Percentiles rank a stretch among this genome's conserved stretches.
phyloP scores from a whole-genome alignment of 495 filamentous ascomycete genomes.

The Xylaria castorea region DNA sequence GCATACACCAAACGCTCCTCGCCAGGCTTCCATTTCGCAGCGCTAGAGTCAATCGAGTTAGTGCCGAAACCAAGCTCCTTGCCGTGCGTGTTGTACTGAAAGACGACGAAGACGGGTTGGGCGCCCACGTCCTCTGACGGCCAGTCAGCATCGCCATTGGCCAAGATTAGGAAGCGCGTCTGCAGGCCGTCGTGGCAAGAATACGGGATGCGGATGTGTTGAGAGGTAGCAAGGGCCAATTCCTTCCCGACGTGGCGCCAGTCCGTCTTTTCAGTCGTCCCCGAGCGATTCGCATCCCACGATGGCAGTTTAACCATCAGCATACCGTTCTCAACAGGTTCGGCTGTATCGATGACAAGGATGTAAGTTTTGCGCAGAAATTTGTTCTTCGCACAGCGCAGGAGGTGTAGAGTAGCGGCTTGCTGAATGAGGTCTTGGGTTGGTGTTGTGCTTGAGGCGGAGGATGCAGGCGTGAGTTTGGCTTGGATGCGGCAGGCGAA shows the following conservation, averaged over 20 bases:
- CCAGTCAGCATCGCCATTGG: slow-evolving; percentile 30
- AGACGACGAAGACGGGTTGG: slow-evolving; percentile 31
- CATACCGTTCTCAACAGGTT: slow-evolving; percentile 30
- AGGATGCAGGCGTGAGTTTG: slow-evolving; percentile 29
- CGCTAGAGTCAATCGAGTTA: background rate
- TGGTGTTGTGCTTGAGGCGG: slow-evolving; percentile 10
- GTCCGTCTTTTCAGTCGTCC: slow-evolving; percentile 21
- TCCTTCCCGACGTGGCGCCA: slow-evolving; percentile 20
- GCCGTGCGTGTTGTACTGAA: slow-evolving; percentile 32
- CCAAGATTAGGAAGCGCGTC: slow-evolving; percentile 31
- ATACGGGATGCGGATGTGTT: slow-evolving; percentile 32
- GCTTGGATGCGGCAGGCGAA: slow-evolving; percentile 10
- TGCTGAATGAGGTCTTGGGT: slow-evolving; percentile 25
- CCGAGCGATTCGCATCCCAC: slow-evolving; percentile 19
- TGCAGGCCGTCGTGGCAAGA: slow-evolving; percentile 32
- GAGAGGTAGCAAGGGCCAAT: slow-evolving; percentile 17
- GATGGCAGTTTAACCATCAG: slow-evolving; percentile 31
- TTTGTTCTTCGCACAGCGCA: slow-evolving; percentile 27
- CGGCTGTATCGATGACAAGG: slow-evolving; percentile 29
- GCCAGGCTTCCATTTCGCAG: slow-evolving; percentile 24
- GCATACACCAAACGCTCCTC: slow-evolving; percentile 30
- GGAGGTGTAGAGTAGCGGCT: slow-evolving; percentile 27
- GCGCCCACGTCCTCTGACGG: slow-evolving; percentile 29
- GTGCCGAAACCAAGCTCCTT: slow-evolving; percentile 32
- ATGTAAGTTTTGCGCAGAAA: slow-evolving; percentile 30